These are phyloP conservation scores for Cordyceps cateniannulata DNA, from an alignment of 2,329 filamentous ascomycete genomes.

Conservation along the genomic window DNA sequence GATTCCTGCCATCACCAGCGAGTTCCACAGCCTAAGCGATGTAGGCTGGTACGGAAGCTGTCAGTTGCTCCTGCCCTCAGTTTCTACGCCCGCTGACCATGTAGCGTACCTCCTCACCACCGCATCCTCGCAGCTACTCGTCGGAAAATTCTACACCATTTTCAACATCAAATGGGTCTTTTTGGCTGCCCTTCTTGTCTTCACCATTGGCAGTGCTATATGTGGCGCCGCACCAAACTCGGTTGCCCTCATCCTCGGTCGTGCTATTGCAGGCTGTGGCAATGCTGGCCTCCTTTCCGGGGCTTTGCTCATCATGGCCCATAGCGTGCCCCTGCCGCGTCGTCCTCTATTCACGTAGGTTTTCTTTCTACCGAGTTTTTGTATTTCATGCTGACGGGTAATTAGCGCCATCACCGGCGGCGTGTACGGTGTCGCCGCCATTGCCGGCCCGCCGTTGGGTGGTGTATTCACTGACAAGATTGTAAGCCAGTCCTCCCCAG, in stretches of 20 bases:
- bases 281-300: constrained; percentile 14
- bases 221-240: constrained; percentile 35
- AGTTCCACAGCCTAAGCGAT: background rate
- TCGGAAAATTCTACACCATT: constrained; percentile 12
- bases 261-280: constrained; percentile 15
- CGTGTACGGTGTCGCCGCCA: constrained; percentile 3
- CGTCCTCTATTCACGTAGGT: constrained; percentile 3
- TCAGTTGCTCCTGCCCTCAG: background rate
- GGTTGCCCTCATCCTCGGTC: constrained; percentile 12
- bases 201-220: constrained; percentile 22
- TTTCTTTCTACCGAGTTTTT: background rate
- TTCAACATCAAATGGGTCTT: constrained; percentile 38
- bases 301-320: constrained; percentile 10
- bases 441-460: constrained; percentile 6
- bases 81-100: too few species aligned
- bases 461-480: constrained; percentile 10
- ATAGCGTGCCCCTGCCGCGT: constrained; percentile 3
- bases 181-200: constrained; percentile 18
- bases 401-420: background rate
- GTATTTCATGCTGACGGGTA: too few species aligned
- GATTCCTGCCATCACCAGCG: background rate
- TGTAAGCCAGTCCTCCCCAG: background rate
- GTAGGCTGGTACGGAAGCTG: constrained; percentile 4
- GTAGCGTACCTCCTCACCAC: background rate
- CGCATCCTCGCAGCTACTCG: background rate